phyloP scores from a whole-genome alignment of 345 rosid genomes.

The Hibiscus mutabilis region DNA sequence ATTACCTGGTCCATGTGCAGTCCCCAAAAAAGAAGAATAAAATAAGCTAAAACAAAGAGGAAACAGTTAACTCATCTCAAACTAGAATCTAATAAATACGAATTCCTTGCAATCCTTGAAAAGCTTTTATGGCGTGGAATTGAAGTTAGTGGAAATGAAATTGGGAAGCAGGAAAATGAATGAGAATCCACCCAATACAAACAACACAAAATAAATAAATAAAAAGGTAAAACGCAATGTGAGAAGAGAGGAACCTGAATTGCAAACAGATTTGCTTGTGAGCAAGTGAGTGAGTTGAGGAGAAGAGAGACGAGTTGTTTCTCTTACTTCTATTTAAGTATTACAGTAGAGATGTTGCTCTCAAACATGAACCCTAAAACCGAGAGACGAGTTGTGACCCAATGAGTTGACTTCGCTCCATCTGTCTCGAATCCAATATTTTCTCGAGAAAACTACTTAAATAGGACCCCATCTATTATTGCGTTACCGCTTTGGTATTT shows the following conservation, averaged over 20 bases:
- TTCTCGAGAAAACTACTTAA: background rate
- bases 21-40: background rate
- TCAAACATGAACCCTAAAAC: background rate
- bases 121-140: too few relatives aligned
- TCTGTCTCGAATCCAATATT: background rate
- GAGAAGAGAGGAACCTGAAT: background rate
- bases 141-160: background rate
- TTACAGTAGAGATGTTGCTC: background rate
- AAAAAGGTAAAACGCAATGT: background rate
- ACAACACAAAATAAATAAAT: background rate
- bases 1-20: constrained; percentile 11
- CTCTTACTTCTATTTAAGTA: background rate
- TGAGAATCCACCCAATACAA: background rate
- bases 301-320: background rate
- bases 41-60: background rate
- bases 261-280: background rate
- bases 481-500: too few relatives aligned
- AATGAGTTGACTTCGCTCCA: background rate
- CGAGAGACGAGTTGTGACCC: background rate
- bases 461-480: too few relatives aligned
- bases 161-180: background rate
- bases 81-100: background rate
- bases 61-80: background rate
- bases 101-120: background rate
- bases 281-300: background rate